Percentiles rank a stretch among this genome's conserved stretches.
Conservation (phyloP, 192 early-diverging fungal species). For the Pecoramyces ruminantium region DNA sequence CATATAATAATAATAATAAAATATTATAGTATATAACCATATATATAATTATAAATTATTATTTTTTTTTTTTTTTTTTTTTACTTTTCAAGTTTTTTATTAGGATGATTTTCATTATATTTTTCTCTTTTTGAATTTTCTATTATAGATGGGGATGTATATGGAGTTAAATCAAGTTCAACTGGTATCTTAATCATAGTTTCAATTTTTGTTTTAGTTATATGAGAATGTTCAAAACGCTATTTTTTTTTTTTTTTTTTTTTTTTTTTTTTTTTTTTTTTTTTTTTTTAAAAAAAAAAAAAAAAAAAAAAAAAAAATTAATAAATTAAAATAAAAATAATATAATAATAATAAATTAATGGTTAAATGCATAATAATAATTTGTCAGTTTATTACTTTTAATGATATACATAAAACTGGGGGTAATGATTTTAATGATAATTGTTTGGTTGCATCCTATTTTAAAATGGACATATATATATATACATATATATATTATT, state of each 20-base stretch:
- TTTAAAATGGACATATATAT: constrained; percentile 4
- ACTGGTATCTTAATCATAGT: constrained; percentile 68
- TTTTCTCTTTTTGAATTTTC: constrained; percentile 13
- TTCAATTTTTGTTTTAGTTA: constrained; percentile 59
- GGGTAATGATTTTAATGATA: constrained; percentile 69
- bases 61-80: background rate
- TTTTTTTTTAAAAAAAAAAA: background rate
- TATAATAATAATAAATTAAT: too few species aligned
- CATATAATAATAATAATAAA: too few species aligned
- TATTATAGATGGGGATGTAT: constrained; percentile 37
- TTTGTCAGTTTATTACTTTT: background rate
- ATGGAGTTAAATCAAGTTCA: constrained; percentile 80
- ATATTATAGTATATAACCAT: too few species aligned
- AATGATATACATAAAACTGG: constrained; percentile 32
- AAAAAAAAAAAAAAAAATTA: too few species aligned
- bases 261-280: background rate
- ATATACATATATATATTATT: background rate
- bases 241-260: constrained; percentile 7
- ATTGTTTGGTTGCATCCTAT: constrained; percentile 67
- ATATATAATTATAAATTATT: too few species aligned
- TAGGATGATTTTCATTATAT: background rate
- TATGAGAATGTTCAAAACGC: constrained; percentile 67
- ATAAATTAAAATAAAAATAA: too few species aligned
- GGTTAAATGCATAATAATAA: background rate
- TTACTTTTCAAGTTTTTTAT: constrained; percentile 2